Conservation (phyloP, 2,329 filamentous ascomycete genomes). For the Myotisia sp. region DNA sequence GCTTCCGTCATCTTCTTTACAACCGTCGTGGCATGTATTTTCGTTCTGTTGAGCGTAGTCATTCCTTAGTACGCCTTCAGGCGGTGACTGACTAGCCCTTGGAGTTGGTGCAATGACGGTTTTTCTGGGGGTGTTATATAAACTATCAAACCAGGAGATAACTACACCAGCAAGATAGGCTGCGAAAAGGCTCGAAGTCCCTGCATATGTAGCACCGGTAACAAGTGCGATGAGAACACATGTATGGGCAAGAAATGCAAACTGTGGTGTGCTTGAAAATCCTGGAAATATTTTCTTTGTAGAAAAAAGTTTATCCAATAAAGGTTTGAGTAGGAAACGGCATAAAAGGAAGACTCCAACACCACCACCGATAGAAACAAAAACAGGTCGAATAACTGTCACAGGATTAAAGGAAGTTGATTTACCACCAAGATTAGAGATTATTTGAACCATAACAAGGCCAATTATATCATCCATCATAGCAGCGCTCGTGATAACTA, state of each 20-base stretch:
- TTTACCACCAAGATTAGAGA: conserved; percentile 43
- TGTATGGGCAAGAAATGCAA: neutral
- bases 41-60: no score
- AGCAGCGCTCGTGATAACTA: conserved; percentile 54
- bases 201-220: conserved; percentile 38
- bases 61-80: no score
- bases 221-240: conserved; percentile 34
- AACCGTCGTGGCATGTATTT: no score
- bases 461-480: conserved; percentile 74
- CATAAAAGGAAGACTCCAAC: conserved; percentile 19
- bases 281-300: neutral
- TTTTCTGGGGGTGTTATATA: no score
- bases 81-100: no score
- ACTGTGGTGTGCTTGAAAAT: neutral
- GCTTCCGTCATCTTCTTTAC: no score
- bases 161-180: conserved; percentile 43
- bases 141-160: conserved; percentile 27
- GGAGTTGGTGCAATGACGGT: no score
- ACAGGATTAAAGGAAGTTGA: conserved; percentile 14
- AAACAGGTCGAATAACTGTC: conserved; percentile 37
- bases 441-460: conserved; percentile 61
- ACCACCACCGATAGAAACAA: conserved; percentile 32
- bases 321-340: conserved; percentile 13
- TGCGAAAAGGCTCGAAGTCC: conserved; percentile 43
- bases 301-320: conserved; percentile 1